phyloP scores from a whole-genome alignment of 192 early-diverging fungal genomes.

The Backusella psychrophila region DNA sequence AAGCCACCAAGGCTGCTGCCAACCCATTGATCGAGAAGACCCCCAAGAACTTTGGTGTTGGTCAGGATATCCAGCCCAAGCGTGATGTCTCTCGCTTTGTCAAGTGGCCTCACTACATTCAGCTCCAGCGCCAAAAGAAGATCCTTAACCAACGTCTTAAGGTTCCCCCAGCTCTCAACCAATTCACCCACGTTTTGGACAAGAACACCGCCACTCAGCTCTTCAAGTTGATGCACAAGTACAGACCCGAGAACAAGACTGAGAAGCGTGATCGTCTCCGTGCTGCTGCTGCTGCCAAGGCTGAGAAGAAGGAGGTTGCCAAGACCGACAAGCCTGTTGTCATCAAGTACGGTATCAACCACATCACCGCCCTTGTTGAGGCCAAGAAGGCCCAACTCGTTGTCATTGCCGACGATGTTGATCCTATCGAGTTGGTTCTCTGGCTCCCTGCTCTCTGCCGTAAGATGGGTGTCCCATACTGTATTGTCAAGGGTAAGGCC shows the following conservation, averaged over 20 bases:
- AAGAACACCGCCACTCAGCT: slow-evolving; percentile 97
- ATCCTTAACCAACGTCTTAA: slow-evolving; percentile 96
- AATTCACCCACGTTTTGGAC: slow-evolving; percentile 96
- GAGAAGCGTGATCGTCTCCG: slow-evolving; percentile 94
- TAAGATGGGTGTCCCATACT: slow-evolving; percentile 99
- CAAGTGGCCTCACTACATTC: too few species aligned
- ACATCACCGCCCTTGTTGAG: slow-evolving; percentile 95
- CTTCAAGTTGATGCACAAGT: slow-evolving; percentile 98
- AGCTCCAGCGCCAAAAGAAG: slow-evolving; percentile 94
- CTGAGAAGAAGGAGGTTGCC: slow-evolving; percentile 78
- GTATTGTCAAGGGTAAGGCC: slow-evolving; percentile 97
- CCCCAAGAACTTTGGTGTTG: slow-evolving; percentile 92
- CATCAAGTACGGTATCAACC: slow-evolving; percentile 98
- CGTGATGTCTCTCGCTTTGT: too few species aligned
- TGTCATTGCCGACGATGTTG: slow-evolving; percentile 97
- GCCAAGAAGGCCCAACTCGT: slow-evolving; percentile 98
- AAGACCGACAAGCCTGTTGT: slow-evolving; percentile 85
- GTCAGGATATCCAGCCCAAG: slow-evolving; percentile 77
- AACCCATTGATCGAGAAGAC: slow-evolving; percentile 96
- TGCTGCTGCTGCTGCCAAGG: slow-evolving; percentile 81
- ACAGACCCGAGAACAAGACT: slow-evolving; percentile 94
- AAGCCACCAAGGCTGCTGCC: slow-evolving; percentile 62
- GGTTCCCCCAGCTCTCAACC: slow-evolving; percentile 98
- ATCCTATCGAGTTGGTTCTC: slow-evolving; percentile 97
- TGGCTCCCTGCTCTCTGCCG: slow-evolving; percentile 99